Conservation (phyloP, 108 stramenopile genomes). For the Discostella stelligeroides region DNA sequence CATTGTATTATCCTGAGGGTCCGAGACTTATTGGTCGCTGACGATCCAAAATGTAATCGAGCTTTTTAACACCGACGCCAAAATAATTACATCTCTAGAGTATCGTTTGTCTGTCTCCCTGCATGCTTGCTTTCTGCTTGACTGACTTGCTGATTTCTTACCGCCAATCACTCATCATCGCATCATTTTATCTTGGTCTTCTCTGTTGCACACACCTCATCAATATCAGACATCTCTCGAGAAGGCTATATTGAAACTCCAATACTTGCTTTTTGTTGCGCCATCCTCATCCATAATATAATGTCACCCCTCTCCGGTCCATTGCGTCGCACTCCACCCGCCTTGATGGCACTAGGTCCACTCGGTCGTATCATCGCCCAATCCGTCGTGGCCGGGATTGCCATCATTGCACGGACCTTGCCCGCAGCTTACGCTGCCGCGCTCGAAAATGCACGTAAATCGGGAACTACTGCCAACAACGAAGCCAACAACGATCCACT, state of each 20-base stretch:
- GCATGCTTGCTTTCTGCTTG: background rate
- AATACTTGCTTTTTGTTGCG: background rate
- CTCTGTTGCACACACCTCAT: too few relatives aligned
- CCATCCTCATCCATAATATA: background rate
- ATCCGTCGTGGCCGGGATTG: constrained; percentile 36
- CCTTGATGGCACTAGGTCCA: constrained; percentile 50
- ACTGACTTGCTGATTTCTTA: background rate
- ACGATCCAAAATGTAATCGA: constrained; percentile 46
- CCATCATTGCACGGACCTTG: constrained; percentile 47
- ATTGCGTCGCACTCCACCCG: background rate
- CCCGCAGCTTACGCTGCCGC: constrained; percentile 53
- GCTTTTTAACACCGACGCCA: constrained; percentile 57
- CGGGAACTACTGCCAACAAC: constrained; percentile 45
- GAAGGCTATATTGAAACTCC: background rate
- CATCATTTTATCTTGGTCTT: background rate
- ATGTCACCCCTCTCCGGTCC: background rate
- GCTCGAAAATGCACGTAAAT: constrained; percentile 47
- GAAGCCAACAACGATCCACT: constrained; percentile 20
- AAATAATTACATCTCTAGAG: too few relatives aligned
- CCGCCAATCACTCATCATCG: background rate
- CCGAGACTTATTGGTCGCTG: constrained; percentile 43
- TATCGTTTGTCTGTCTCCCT: background rate
- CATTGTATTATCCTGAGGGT: constrained; percentile 54
- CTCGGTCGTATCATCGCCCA: constrained; percentile 47
- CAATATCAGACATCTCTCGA: background rate